Evolutionary conservation across 352 stramenopile genomes (phyloP).

Genomic region (Thraustotheca clavata): DNA sequence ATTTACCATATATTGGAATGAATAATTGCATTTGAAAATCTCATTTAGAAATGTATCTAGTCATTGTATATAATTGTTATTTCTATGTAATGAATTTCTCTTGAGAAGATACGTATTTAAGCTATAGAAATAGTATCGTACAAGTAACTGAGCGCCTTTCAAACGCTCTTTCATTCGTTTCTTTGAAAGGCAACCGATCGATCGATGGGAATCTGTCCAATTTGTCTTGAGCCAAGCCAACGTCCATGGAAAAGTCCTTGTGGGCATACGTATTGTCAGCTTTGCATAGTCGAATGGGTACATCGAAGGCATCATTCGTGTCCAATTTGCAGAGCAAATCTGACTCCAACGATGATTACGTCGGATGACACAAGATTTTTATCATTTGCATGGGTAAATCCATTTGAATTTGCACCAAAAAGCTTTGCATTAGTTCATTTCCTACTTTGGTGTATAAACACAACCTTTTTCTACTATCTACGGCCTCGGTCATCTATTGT

Average conservation of each 20-base stretch:
- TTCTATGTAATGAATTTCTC: too few relatives aligned
- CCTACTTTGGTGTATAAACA: neutral
- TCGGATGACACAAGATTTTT: neutral
- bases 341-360: neutral
- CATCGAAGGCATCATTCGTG: neutral
- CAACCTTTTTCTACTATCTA: neutral
- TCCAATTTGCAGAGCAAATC: constrained; percentile 8
- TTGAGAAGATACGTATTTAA: too few relatives aligned
- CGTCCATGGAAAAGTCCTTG: neutral
- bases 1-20: too few relatives aligned
- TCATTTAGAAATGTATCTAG: too few relatives aligned
- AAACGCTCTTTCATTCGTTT: neutral
- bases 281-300: constrained; percentile 9
- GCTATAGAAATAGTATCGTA: too few relatives aligned
- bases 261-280: constrained; percentile 10
- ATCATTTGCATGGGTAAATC: neutral
- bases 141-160: too few relatives aligned
- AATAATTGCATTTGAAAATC: too few relatives aligned
- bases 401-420: neutral
- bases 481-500: neutral
- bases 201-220: neutral
- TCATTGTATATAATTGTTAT: too few relatives aligned
- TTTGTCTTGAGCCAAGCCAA: neutral
- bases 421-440: neutral
- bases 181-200: neutral